A percentile compares a stretch with the other conserved stretches of the same genome.
phyloP scores from a whole-genome alignment of 2,329 filamentous ascomycete genomes.

The Aureobasidium mangrovei region DNA sequence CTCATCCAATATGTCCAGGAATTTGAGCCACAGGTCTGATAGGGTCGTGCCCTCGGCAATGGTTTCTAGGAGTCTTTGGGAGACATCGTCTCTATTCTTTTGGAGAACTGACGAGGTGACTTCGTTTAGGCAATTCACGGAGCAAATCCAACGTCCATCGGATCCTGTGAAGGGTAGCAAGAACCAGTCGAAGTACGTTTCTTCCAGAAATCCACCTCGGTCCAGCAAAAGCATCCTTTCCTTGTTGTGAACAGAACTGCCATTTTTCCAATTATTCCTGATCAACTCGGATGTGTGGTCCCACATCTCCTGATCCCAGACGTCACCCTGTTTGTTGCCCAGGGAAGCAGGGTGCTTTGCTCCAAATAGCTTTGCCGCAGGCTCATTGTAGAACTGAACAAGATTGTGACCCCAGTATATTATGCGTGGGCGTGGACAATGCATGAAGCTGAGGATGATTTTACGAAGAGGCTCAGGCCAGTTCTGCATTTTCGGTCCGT shows the following conservation, averaged over 20 bases:
- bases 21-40: conserved; percentile 13
- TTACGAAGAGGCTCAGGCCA: background rate
- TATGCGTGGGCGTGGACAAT: background rate
- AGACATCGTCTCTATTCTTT: background rate
- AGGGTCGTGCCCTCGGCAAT: conserved; percentile 1
- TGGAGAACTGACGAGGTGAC: background rate
- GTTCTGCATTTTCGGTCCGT: conserved; percentile 4
- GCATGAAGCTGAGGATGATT: background rate
- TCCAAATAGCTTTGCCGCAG: background rate
- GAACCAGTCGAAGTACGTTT: conserved; percentile 4
- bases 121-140: conserved; percentile 3
- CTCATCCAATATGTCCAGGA: conserved; percentile 11
- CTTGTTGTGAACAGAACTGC: background rate
- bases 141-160: conserved; percentile 1
- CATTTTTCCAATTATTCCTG: background rate
- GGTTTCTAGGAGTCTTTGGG: background rate
- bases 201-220: background rate
- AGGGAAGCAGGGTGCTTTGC: background rate
- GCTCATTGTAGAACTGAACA: conserved; percentile 5
- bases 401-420: conserved; percentile 9
- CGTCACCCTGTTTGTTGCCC: background rate
- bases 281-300: background rate
- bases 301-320: background rate
- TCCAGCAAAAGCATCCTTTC: background rate
- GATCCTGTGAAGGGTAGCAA: background rate